Evolutionary conservation across 1,284 basidiomycete genomes (phyloP).

Genomic region (Trichosporon sp.): DNA sequence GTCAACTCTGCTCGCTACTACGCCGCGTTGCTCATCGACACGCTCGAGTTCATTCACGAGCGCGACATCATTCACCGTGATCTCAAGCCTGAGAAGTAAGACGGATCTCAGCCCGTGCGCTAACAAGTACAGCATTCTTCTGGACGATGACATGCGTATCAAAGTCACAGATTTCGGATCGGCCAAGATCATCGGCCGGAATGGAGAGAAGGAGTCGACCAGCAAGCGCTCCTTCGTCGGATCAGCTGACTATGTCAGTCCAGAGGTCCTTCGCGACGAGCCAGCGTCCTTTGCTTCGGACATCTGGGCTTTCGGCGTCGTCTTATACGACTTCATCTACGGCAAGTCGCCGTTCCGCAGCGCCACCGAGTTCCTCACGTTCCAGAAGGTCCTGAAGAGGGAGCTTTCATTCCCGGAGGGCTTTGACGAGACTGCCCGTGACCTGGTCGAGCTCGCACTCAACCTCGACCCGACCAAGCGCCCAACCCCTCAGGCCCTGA

Average conservation of each 20-base stretch:
- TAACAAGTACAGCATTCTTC: conserved; percentile 59
- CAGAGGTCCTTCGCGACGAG: conserved; percentile 77
- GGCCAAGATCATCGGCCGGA: conserved; percentile 70
- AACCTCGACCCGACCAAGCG: conserved; percentile 64
- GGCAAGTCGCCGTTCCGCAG: conserved; percentile 57
- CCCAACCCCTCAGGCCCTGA: conserved; percentile 58
- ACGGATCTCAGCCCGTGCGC: background rate
- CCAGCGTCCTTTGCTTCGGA: conserved; percentile 54
- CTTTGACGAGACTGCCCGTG: conserved; percentile 51
- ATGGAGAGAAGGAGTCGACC: conserved; percentile 31
- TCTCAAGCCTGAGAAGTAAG: conserved; percentile 81
- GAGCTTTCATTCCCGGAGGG: conserved; percentile 53
- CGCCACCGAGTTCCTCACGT: conserved; percentile 57
- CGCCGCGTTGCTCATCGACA: conserved; percentile 79
- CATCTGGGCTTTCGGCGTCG: conserved; percentile 58
- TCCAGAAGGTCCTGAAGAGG: conserved; percentile 56
- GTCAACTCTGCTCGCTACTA: conserved; percentile 71
- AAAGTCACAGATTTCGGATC: conserved; percentile 98
- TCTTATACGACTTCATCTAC: conserved; percentile 55
- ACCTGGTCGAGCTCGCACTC: conserved; percentile 51
- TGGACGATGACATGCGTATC: conserved; percentile 77
- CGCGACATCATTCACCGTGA: conserved; percentile 86
- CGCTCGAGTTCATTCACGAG: conserved; percentile 81
- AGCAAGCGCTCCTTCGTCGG: conserved; percentile 75
- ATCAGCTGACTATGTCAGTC: conserved; percentile 92